Conservation (phyloP, 2,329 filamentous ascomycete species). For the Aspergillus spinulosporus region DNA sequence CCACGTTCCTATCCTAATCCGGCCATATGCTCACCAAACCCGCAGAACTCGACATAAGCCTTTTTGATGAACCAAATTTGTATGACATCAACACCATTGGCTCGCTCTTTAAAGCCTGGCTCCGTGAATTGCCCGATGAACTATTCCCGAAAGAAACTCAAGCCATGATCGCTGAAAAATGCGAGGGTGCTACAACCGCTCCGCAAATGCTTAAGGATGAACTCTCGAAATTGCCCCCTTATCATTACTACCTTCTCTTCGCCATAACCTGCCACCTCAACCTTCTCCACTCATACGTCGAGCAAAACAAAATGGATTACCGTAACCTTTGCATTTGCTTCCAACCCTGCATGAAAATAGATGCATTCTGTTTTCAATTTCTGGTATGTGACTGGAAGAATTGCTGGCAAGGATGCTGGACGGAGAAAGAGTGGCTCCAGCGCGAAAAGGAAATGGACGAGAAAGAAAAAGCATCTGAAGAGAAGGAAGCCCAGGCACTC, state of each 20-base stretch:
- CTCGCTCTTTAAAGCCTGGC: conserved; percentile 94
- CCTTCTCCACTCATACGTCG: conserved; percentile 82
- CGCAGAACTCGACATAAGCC: conserved; percentile 79
- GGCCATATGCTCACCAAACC: conserved; percentile 3
- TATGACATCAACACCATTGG: conserved; percentile 97
- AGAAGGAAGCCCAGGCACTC: conserved; percentile 26
- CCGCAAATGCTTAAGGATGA: conserved; percentile 87
- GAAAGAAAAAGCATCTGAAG: conserved; percentile 31
- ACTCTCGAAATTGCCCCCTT: conserved; percentile 88
- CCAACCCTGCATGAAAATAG: conserved; percentile 94
- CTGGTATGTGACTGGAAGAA: conserved; percentile 93
- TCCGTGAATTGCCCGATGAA: conserved; percentile 90
- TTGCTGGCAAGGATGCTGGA: conserved; percentile 96
- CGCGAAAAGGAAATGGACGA: conserved; percentile 47
- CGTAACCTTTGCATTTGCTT: conserved; percentile 95
- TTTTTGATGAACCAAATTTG: conserved; percentile 82
- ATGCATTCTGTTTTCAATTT: conserved; percentile 92
- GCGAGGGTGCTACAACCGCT: conserved; percentile 73
- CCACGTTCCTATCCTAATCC: not conserved
- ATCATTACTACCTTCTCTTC: conserved; percentile 97
- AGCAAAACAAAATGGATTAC: conserved; percentile 98
- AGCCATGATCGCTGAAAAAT: conserved; percentile 75
- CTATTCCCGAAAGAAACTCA: conserved; percentile 85
- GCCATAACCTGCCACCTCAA: conserved; percentile 96
- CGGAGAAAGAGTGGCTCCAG: conserved; percentile 76